A percentile compares a stretch with the other conserved stretches of the same genome.
Conservation (phyloP, 805 yeast species). For the Lachancea lanzarotensis region DNA sequence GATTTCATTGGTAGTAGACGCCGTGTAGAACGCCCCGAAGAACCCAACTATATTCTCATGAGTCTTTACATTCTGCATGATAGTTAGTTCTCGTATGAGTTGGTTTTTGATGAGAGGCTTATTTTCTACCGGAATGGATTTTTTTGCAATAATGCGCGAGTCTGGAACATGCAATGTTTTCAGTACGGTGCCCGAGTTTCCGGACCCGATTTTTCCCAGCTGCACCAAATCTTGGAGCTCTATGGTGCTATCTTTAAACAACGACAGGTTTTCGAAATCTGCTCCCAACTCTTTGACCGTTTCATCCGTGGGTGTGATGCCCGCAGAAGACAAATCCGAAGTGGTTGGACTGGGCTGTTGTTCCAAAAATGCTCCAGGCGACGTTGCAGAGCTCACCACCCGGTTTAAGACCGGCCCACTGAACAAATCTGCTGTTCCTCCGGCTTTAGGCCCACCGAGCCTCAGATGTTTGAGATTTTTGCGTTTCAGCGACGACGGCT, state of each 20-base stretch:
- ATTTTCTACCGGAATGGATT: slow-evolving; percentile 80
- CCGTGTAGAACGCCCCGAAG: slow-evolving; percentile 79
- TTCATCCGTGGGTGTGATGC: slow-evolving; percentile 8
- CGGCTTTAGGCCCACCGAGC: slow-evolving; percentile 18
- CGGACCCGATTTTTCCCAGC: slow-evolving; percentile 77
- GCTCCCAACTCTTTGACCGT: slow-evolving; percentile 9
- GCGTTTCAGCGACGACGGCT: slow-evolving; percentile 46
- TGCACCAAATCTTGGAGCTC: slow-evolving; percentile 64
- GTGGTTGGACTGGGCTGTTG: slow-evolving; percentile 10
- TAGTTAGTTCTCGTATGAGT: slow-evolving; percentile 79
- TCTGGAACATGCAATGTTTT: slow-evolving; percentile 87
- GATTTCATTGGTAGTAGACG: slow-evolving; percentile 49
- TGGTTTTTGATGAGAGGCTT: slow-evolving; percentile 41
- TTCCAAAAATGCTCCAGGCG: slow-evolving; percentile 12
- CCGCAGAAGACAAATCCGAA: slow-evolving; percentile 11
- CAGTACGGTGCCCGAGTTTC: slow-evolving; percentile 89
- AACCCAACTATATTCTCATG: slow-evolving; percentile 77
- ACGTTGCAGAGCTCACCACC: slow-evolving; percentile 9
- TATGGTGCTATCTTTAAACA: slow-evolving; percentile 27
- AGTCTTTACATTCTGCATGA: slow-evolving; percentile 82
- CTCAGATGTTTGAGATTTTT: slow-evolving; percentile 54
- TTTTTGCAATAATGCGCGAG: slow-evolving; percentile 83
- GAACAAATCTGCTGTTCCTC: not conserved
- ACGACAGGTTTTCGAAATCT: slow-evolving; percentile 13
- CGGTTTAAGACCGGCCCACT: not conserved